These are phyloP conservation scores for Fraxinus anomala DNA, from an alignment of 257 asterid genomes.

Conservation along the genomic window DNA sequence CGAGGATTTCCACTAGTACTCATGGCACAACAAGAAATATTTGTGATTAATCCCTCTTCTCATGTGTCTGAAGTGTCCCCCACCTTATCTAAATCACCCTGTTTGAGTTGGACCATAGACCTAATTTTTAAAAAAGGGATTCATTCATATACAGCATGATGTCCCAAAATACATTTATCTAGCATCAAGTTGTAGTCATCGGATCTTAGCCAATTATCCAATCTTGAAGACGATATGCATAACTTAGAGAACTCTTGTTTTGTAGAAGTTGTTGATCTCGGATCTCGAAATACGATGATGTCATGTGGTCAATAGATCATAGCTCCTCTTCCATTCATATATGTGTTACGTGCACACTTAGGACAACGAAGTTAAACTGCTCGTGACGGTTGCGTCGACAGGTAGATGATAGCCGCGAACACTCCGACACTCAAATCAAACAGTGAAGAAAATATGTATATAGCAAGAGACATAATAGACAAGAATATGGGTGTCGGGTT, in stretches of 20 bases:
- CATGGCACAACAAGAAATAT: not conserved
- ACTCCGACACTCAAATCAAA: too few relatives aligned
- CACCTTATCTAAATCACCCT: not conserved
- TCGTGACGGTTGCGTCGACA: too few relatives aligned
- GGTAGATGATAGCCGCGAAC: too few relatives aligned
- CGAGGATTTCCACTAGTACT: not conserved
- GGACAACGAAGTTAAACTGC: too few relatives aligned
- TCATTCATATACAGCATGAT: not conserved
- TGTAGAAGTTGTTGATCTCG: not conserved
- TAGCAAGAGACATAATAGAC: too few relatives aligned
- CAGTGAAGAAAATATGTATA: too few relatives aligned
- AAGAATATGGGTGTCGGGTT: too few relatives aligned
- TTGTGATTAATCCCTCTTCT: not conserved
- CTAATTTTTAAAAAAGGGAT: not conserved
- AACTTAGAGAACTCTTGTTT: not conserved
- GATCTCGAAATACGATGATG: not conserved
- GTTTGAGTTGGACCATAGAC: not conserved
- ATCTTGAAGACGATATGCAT: not conserved
- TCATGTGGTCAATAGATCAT: too few relatives aligned
- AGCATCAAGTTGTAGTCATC: not conserved
- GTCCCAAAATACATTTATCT: not conserved
- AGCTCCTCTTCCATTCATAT: too few relatives aligned
- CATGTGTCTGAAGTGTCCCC: not conserved
- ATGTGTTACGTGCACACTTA: too few relatives aligned
- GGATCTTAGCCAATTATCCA: not conserved